Evolutionary conservation across 495 filamentous ascomycete genomes (phyloP).

Genomic region (Annulohypoxylon moriforme): DNA sequence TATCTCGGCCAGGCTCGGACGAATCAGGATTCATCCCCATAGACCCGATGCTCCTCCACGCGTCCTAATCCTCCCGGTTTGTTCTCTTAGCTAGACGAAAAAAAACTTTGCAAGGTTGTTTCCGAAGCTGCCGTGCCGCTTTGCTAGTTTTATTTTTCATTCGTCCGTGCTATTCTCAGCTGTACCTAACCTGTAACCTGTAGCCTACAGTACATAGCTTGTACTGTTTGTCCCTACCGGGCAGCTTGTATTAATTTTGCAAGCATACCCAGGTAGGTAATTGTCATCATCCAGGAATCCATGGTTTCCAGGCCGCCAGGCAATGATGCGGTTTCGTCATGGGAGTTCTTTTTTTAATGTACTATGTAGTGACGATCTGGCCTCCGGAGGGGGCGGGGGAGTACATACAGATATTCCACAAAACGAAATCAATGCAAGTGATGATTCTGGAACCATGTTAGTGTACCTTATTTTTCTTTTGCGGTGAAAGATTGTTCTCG

Average conservation of each 20-base stretch:
- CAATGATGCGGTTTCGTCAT: conserved; percentile 39
- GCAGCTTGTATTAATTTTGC: no score
- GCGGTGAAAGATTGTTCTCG: background rate
- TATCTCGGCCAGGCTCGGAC: conserved; percentile 16
- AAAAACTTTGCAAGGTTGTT: conserved; percentile 25
- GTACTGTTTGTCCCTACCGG: no score
- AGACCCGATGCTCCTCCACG: conserved; percentile 22
- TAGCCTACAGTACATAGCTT: background rate
- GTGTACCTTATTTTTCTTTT: background rate
- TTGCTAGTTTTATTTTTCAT: background rate
- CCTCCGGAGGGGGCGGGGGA: background rate
- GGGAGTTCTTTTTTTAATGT: background rate
- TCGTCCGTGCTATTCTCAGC: conserved; percentile 24
- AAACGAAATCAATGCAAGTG: background rate
- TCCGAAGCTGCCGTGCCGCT: conserved; percentile 33
- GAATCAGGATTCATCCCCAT: conserved; percentile 21
- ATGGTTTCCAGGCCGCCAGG: conserved; percentile 24
- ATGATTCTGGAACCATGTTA: conserved; percentile 3
- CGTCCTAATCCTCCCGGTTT: conserved; percentile 40
- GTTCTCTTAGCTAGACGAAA: conserved; percentile 28
- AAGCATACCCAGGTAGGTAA: background rate
- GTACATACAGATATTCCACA: background rate
- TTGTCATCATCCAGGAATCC: conserved; percentile 10
- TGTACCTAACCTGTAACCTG: conserved; percentile 31
- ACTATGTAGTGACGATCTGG: conserved; percentile 21